These are phyloP conservation scores for Fennellomyces sp. DNA, from an alignment of 371 early-diverging fungal species.

Conservation along the genomic window DNA sequence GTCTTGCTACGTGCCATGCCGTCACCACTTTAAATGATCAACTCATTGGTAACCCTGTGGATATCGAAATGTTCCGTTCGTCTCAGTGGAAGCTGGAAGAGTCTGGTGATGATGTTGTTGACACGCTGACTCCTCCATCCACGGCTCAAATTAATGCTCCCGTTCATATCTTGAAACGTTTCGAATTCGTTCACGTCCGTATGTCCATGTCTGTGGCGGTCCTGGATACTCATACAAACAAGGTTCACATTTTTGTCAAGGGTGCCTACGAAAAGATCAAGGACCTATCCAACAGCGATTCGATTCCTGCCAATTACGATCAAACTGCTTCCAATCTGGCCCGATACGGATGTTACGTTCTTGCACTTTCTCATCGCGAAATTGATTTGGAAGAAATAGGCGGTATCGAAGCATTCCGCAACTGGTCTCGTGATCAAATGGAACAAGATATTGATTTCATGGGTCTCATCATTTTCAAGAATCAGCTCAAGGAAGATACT, in stretches of 20 bases:
- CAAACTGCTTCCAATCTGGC: constrained; percentile 59
- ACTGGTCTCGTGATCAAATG: constrained; percentile 64
- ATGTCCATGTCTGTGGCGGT: constrained; percentile 87
- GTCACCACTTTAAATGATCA: constrained; percentile 71
- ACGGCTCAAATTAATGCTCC: constrained; percentile 20
- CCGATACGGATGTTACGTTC: constrained; percentile 76
- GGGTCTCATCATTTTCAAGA: constrained; percentile 86
- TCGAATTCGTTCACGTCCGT: constrained; percentile 86
- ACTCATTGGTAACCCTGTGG: constrained; percentile 90
- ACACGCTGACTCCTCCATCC: constrained; percentile 41
- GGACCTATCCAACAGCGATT: constrained; percentile 49
- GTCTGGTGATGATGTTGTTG: constrained; percentile 37
- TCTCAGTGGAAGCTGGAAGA: constrained; percentile 56
- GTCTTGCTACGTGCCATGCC: constrained; percentile 83
- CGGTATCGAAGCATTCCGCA: constrained; percentile 40
- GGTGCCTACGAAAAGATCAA: constrained; percentile 84
- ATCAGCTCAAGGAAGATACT: constrained; percentile 85
- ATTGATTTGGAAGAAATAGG: constrained; percentile 39
- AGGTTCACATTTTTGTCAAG: constrained; percentile 77
- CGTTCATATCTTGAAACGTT: constrained; percentile 68
- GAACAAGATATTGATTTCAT: constrained; percentile 68
- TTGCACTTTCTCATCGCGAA: constrained; percentile 71
- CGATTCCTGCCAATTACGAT: constrained; percentile 72
- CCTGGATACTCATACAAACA: constrained; percentile 53
- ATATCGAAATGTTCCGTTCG: constrained; percentile 89